Evolutionary conservation across 805 yeast species (phyloP).

Genomic region (Grigorovia transvaalensis): DNA sequence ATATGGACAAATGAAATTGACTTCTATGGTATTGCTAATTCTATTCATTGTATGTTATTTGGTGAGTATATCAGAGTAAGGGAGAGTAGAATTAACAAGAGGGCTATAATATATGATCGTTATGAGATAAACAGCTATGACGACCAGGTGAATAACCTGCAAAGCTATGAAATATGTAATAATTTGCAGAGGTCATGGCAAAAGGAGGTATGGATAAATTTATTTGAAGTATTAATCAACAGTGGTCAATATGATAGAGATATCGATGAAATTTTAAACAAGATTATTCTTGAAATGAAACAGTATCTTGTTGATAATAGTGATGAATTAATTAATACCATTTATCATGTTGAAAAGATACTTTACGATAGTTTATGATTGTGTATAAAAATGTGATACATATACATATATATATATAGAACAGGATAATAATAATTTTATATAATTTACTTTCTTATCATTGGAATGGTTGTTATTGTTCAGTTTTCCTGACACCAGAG

Average conservation of each 20-base stretch:
- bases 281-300: conserved; percentile 7
- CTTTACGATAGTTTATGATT: conserved; percentile 1
- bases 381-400: neutral
- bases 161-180: conserved; percentile 5
- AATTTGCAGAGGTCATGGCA: conserved; percentile 70
- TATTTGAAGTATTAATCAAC: conserved; percentile 57
- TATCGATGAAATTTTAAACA: neutral
- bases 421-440: neutral
- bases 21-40: conserved; percentile 71
- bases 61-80: conserved; percentile 41
- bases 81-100: neutral
- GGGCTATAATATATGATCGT: neutral
- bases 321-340: conserved; percentile 22
- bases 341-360: conserved; percentile 32
- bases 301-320: conserved; percentile 7
- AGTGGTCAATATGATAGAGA: conserved; percentile 27
- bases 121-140: neutral
- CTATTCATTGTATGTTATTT: conserved; percentile 62
- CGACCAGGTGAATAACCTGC: neutral
- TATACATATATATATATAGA: neutral
- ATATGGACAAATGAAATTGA: conserved; percentile 78
- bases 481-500: conserved; percentile 73
- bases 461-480: conserved; percentile 3
- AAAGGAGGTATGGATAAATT: conserved; percentile 52
- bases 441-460: neutral